A percentile compares a stretch with the other conserved stretches of the same genome.
These are phyloP conservation scores for Aspergillus hiratsukae DNA, from an alignment of 2,329 filamentous ascomycete genomes.

Conservation along the genomic window DNA sequence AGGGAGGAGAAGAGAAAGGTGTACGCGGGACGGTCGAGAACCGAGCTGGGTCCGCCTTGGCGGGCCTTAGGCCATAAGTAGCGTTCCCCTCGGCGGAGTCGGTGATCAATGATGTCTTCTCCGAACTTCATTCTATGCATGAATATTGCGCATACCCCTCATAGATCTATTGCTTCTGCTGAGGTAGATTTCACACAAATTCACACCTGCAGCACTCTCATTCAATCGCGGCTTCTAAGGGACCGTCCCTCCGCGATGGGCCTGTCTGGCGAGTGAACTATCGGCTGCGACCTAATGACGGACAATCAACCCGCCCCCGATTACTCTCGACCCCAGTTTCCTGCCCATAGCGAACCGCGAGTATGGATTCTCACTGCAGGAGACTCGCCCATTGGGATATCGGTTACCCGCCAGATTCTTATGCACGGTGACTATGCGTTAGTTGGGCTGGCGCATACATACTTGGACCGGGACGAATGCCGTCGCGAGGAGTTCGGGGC, in stretches of 20 bases:
- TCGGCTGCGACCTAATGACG: constrained; percentile 29
- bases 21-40: neutral
- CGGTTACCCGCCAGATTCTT: constrained; percentile 74
- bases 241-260: constrained; percentile 22
- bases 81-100: neutral
- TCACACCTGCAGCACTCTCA: neutral
- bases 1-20: constrained; percentile 7
- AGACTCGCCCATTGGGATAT: constrained; percentile 77
- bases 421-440: constrained; percentile 90
- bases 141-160: too few species aligned
- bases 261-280: constrained; percentile 18
- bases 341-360: constrained; percentile 63
- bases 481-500: constrained; percentile 75
- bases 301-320: constrained; percentile 32
- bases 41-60: neutral
- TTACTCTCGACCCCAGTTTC: constrained; percentile 47
- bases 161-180: neutral
- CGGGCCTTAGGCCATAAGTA: neutral
- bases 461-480: constrained; percentile 68
- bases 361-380: constrained; percentile 92
- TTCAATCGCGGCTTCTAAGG: neutral
- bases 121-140: neutral
- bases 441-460: constrained; percentile 71
- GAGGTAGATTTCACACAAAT: neutral
- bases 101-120: neutral